Conservation (phyloP, 164 flowering plant genomes). For the Macadamia integrifolia region DNA sequence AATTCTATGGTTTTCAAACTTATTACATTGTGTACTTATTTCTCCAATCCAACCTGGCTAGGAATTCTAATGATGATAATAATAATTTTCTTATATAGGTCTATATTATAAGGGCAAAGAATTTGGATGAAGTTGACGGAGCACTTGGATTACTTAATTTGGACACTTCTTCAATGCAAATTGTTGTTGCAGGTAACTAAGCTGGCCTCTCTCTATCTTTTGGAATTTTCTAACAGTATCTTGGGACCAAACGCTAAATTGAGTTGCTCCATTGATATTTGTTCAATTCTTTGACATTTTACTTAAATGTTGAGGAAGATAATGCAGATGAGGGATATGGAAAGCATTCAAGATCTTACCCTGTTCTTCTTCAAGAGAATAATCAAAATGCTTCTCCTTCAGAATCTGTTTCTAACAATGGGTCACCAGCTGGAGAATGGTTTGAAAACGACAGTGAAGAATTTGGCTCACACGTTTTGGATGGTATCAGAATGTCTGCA, state of each 20-base stretch:
- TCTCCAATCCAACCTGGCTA: too few relatives aligned
- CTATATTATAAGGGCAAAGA: constrained; percentile 37
- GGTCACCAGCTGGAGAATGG: constrained; percentile 20
- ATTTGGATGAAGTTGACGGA: constrained; percentile 37
- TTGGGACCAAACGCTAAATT: too few relatives aligned
- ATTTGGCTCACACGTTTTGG: constrained; percentile 26
- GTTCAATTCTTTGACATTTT: background rate
- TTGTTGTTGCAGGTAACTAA: constrained; percentile 27
- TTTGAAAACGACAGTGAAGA: constrained; percentile 29
- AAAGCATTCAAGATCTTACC: constrained; percentile 23
- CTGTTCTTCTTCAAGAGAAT: constrained; percentile 16
- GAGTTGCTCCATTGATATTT: too few relatives aligned
- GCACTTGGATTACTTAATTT: constrained; percentile 40
- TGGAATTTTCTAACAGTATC: too few relatives aligned
- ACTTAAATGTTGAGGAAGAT: background rate
- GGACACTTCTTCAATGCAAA: constrained; percentile 19
- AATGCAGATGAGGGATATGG: constrained; percentile 14
- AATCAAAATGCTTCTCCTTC: constrained; percentile 10
- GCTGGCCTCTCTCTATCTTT: background rate
- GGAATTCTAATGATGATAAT: too few relatives aligned
- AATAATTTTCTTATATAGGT: constrained; percentile 24
- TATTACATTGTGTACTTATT: too few relatives aligned
- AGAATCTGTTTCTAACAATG: constrained; percentile 3
- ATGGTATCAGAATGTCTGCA: constrained; percentile 19
- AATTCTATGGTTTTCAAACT: background rate